Evolutionary conservation across 192 early-diverging fungal genomes (phyloP).

Genomic region (Linnemannia hyalina): DNA sequence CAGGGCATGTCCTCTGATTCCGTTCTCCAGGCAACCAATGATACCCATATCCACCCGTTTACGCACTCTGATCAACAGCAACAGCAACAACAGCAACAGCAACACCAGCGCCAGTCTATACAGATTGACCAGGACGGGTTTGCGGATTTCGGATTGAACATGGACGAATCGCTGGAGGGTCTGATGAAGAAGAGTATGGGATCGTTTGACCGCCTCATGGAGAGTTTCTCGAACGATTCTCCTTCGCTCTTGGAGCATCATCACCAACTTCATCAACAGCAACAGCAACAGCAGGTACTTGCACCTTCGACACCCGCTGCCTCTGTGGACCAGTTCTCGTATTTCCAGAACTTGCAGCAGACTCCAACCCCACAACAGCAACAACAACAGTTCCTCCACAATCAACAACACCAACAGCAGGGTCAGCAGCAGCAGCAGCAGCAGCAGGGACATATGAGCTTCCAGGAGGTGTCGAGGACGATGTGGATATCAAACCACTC

Average conservation of each 20-base stretch:
- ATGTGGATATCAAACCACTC: slow-evolving; percentile 44
- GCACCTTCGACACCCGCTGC: slow-evolving; percentile 2
- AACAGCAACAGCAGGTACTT: background rate
- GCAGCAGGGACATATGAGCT: background rate
- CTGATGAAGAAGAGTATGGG: slow-evolving; percentile 49
- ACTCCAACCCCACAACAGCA: background rate
- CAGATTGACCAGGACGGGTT: background rate
- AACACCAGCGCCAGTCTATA: slow-evolving; percentile 2
- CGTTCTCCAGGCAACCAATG: background rate
- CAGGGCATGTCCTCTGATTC: background rate
- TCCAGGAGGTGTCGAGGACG: slow-evolving; percentile 18
- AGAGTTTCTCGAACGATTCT: background rate
- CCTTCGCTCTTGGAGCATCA: background rate
- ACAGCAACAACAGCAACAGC: slow-evolving; percentile 11
- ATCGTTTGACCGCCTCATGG: slow-evolving; percentile 7
- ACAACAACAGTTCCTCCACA: background rate
- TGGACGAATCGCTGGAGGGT: slow-evolving; percentile 31
- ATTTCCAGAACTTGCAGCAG: background rate
- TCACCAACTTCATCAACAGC: slow-evolving; percentile 6
- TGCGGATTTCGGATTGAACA: slow-evolving; percentile 17
- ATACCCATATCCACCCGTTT: background rate
- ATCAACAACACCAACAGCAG: slow-evolving; percentile 13
- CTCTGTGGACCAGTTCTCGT: slow-evolving; percentile 11
- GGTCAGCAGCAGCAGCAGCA: slow-evolving; percentile 10
- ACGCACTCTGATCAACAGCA: slow-evolving; percentile 5